A percentile compares a stretch with the other conserved stretches of the same genome.
These are phyloP conservation scores for Microbotryum scabiosae DNA, from an alignment of 1,284 basidiomycete genomes.

Conservation along the genomic window DNA sequence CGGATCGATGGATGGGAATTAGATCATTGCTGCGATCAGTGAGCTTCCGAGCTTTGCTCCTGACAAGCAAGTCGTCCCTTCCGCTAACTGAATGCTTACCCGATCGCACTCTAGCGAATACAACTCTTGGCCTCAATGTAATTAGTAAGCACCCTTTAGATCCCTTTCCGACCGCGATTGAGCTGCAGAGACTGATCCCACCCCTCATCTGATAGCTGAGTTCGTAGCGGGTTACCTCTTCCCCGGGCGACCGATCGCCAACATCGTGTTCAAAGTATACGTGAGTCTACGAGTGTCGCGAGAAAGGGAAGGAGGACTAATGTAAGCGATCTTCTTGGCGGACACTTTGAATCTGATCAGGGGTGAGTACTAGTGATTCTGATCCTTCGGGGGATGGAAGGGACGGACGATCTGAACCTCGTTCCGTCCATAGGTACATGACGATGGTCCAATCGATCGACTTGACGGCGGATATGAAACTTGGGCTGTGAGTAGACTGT, in stretches of 20 bases:
- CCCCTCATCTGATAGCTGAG: slow-evolving; percentile 23
- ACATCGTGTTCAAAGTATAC: slow-evolving; percentile 17
- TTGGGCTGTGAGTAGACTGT: slow-evolving; percentile 36
- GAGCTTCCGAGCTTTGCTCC: not conserved
- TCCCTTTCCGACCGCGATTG: not conserved
- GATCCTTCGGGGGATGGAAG: no score
- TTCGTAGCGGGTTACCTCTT: slow-evolving; percentile 42
- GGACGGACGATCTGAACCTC: not conserved
- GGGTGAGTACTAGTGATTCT: slow-evolving; percentile 2
- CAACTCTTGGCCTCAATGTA: slow-evolving; percentile 38
- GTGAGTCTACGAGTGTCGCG: not conserved
- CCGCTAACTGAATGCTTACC: slow-evolving; percentile 2
- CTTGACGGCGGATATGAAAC: slow-evolving; percentile 40
- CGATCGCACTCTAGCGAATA: slow-evolving; percentile 19
- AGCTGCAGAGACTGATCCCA: no score
- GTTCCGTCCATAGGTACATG: slow-evolving; percentile 37
- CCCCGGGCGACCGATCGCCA: slow-evolving; percentile 40
- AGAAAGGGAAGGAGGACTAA: not conserved
- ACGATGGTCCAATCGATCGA: slow-evolving; percentile 35
- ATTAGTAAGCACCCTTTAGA: slow-evolving; percentile 24
- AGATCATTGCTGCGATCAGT: slow-evolving; percentile 23
- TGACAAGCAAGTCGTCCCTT: not conserved
- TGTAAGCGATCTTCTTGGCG: not conserved
- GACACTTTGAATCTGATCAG: not conserved
- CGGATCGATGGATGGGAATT: not conserved